A percentile compares a stretch with the other conserved stretches of the same genome.
phyloP scores from a whole-genome alignment of 169 alveolate genomes.

The Plasmodium chabaudi region DNA sequence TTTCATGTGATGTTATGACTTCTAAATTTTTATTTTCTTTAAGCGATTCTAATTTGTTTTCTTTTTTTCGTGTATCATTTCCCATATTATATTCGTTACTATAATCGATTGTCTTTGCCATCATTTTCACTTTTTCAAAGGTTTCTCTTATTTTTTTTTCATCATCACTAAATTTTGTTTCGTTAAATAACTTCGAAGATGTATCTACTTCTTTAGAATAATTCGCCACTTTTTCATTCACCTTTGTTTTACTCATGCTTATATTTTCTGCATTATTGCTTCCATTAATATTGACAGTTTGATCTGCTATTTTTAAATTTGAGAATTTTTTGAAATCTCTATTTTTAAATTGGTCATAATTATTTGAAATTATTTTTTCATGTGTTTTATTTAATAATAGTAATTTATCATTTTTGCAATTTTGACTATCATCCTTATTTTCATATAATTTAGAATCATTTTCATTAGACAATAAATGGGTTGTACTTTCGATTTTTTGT shows the following conservation, averaged over 20 bases:
- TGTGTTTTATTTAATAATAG: no score
- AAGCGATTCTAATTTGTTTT: no score
- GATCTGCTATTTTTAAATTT: not conserved
- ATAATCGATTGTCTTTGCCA: constrained; percentile 19
- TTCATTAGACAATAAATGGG: no score
- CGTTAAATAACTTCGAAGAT: constrained; percentile 19
- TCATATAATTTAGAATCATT: no score
- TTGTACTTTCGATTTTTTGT: no score
- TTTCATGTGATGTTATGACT: no score
- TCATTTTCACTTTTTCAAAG: constrained; percentile 39
- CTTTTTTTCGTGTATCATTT: not conserved
- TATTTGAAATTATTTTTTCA: no score
- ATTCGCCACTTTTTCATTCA: not conserved
- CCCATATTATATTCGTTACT: not conserved
- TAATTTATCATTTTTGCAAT: no score
- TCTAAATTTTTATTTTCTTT: no score
- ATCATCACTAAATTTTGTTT: constrained; percentile 8
- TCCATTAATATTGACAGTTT: not conserved
- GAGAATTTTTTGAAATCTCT: no score
- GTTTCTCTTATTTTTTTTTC: constrained; percentile 54
- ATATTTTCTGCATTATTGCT: not conserved
- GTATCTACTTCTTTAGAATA: not conserved
- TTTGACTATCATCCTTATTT: no score
- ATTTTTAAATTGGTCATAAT: no score
- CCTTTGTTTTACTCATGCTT: not conserved